These are phyloP conservation scores for Torrubiellomyces zombiae DNA, from an alignment of 2,329 filamentous ascomycete genomes.

Conservation along the genomic window DNA sequence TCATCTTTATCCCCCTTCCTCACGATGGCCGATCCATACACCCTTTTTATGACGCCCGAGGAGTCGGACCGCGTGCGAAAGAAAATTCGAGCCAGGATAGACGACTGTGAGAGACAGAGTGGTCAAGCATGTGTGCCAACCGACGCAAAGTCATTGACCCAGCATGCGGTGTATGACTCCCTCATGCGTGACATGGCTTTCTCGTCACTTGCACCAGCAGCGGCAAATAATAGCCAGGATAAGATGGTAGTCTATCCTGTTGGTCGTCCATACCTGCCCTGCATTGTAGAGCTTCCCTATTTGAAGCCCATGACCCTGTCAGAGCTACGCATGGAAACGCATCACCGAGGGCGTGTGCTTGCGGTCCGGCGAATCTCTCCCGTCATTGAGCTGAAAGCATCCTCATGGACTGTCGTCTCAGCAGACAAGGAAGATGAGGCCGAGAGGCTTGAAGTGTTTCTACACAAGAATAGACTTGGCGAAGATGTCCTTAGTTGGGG, in stretches of 20 bases:
- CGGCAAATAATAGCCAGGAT: constrained; percentile 5
- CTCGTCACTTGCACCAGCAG: constrained; percentile 5
- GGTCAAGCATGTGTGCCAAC: constrained; percentile 7
- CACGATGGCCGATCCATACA: constrained; percentile 10
- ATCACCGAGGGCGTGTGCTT: constrained; percentile 13
- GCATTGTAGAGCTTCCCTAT: constrained; percentile 6
- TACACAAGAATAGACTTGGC: constrained; percentile 17
- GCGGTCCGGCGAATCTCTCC: constrained; percentile 11
- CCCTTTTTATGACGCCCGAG: constrained; percentile 14
- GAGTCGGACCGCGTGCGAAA: constrained; percentile 13
- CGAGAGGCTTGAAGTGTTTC: constrained; percentile 13
- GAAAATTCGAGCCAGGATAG: constrained; percentile 7
- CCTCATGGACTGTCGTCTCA: constrained; percentile 16
- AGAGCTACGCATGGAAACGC: constrained; percentile 13
- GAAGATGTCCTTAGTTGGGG: constrained; percentile 16
- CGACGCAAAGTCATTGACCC: constrained; percentile 7
- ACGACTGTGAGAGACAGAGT: constrained; percentile 8
- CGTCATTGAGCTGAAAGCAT: constrained; percentile 8
- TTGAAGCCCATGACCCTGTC: constrained; percentile 10
- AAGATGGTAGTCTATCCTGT: constrained; percentile 12
- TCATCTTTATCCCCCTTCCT: too few relatives aligned
- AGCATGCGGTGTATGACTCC: constrained; percentile 12
- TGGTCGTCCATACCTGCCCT: constrained; percentile 12
- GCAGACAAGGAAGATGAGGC: constrained; percentile 10
- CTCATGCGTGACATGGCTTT: constrained; percentile 17